A percentile compares a stretch with the other conserved stretches of the same genome.
These are phyloP conservation scores for Plantago coronopus DNA, from an alignment of 305 asterid species.

Conservation along the genomic window DNA sequence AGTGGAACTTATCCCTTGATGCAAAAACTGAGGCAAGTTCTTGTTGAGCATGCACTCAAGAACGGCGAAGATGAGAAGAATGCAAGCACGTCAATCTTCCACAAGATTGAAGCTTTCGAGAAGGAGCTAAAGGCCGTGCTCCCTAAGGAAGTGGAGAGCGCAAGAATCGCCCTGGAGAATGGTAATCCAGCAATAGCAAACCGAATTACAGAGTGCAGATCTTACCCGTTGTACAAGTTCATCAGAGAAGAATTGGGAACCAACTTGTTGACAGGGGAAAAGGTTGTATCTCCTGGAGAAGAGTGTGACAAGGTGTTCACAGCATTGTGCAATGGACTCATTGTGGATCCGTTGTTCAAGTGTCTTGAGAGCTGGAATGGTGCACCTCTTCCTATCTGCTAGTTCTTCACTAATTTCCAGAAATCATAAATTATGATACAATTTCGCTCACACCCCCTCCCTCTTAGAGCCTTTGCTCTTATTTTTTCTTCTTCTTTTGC, in stretches of 20 bases:
- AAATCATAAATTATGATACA: neutral
- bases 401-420: neutral
- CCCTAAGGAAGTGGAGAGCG: slow-evolving; percentile 58
- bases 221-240: slow-evolving; percentile 54
- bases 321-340: slow-evolving; percentile 38
- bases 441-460: no score
- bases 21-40: slow-evolving; percentile 68
- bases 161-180: slow-evolving; percentile 37
- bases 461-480: no score
- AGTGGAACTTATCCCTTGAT: slow-evolving; percentile 56
- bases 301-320: slow-evolving; percentile 55
- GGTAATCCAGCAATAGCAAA: slow-evolving; percentile 37
- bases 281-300: slow-evolving; percentile 55
- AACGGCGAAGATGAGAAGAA: slow-evolving; percentile 42
- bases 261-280: slow-evolving; percentile 44
- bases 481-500: neutral
- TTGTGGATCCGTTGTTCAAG: slow-evolving; percentile 54
- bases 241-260: slow-evolving; percentile 47
- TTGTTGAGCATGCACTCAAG: slow-evolving; percentile 58
- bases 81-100: slow-evolving; percentile 46
- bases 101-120: slow-evolving; percentile 58
- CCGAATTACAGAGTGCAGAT: slow-evolving; percentile 48
- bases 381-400: slow-evolving; percentile 51
- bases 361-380: slow-evolving; percentile 59
- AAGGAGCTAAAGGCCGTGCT: slow-evolving; percentile 40